phyloP scores from a whole-genome alignment of 805 yeast species.

The Pichia nakasei region DNA sequence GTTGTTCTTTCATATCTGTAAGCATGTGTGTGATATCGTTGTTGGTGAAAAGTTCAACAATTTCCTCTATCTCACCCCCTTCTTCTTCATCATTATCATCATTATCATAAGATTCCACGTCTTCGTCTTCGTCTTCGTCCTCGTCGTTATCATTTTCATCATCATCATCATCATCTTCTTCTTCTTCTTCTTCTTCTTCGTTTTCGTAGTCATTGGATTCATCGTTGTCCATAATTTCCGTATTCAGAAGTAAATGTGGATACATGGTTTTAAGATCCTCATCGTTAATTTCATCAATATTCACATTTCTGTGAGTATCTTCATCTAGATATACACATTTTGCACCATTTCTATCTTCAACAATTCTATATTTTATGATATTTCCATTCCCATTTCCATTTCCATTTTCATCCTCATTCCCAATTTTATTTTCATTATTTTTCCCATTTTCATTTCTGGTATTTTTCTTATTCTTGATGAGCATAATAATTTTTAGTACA shows the following conservation, averaged over 20 bases:
- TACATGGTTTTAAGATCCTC: conserved; percentile 4
- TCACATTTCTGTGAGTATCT: conserved; percentile 12
- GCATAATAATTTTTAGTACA: background rate
- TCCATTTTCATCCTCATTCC: background rate
- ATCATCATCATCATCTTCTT: conserved; percentile 1
- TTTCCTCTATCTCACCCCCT: background rate
- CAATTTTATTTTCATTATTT: background rate
- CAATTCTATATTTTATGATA: background rate
- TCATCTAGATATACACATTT: background rate
- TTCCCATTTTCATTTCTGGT: background rate
- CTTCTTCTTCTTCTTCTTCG: background rate
- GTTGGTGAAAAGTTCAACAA: conserved; percentile 15
- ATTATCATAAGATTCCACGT: no score
- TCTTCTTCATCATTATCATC: conserved; percentile 1
- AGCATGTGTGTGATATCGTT: conserved; percentile 16
- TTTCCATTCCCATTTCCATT: background rate
- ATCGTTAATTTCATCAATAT: conserved; percentile 6
- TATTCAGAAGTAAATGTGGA: conserved; percentile 1
- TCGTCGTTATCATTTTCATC: conserved; percentile 4
- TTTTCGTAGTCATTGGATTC: conserved; percentile 1
- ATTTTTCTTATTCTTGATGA: background rate
- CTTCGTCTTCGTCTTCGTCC: background rate
- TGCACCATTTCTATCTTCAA: background rate
- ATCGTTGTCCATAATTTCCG: conserved; percentile 4
- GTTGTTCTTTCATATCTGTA: conserved; percentile 14